Percentiles rank a stretch among this genome's conserved stretches.
phyloP scores from a whole-genome alignment of 2,329 filamentous ascomycete genomes.

The Chalaropsis thielavioides region DNA sequence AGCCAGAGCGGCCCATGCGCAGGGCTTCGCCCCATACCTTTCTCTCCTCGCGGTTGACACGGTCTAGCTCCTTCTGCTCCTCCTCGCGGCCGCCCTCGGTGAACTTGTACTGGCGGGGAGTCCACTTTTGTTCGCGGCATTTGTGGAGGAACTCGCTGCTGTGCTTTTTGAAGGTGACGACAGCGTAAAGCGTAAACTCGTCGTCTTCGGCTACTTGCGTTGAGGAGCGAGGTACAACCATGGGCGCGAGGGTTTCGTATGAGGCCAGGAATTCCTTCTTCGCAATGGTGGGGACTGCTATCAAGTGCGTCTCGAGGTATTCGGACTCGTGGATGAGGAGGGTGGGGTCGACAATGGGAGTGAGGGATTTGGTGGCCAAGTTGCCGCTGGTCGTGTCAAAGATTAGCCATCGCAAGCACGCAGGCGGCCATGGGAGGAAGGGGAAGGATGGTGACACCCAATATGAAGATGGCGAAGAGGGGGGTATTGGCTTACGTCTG shows the following conservation, averaged over 20 bases:
- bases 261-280: slow-evolving; percentile 78
- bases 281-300: slow-evolving; percentile 67
- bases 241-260: slow-evolving; percentile 77
- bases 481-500: slow-evolving; percentile 52
- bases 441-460: no score
- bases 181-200: slow-evolving; percentile 77
- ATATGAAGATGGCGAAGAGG: not conserved
- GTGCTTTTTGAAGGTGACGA: slow-evolving; percentile 88
- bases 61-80: slow-evolving; percentile 74
- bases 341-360: slow-evolving; percentile 70
- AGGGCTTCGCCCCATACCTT: slow-evolving; percentile 89
- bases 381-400: slow-evolving; percentile 50
- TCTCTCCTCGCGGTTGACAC: slow-evolving; percentile 68
- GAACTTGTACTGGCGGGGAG: slow-evolving; percentile 85
- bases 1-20: slow-evolving; percentile 75
- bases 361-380: slow-evolving; percentile 81
- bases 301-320: slow-evolving; percentile 88
- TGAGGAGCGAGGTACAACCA: slow-evolving; percentile 87
- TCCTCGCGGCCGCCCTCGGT: slow-evolving; percentile 80
- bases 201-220: slow-evolving; percentile 68
- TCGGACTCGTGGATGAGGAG: slow-evolving; percentile 79
- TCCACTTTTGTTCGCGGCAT: slow-evolving; percentile 85
- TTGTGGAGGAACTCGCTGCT: slow-evolving; percentile 79
- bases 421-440: not conserved
- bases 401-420: slow-evolving; percentile 13